Evolutionary conservation across 345 rosid genomes (phyloP).

Genomic region (Aethionema arabicum): DNA sequence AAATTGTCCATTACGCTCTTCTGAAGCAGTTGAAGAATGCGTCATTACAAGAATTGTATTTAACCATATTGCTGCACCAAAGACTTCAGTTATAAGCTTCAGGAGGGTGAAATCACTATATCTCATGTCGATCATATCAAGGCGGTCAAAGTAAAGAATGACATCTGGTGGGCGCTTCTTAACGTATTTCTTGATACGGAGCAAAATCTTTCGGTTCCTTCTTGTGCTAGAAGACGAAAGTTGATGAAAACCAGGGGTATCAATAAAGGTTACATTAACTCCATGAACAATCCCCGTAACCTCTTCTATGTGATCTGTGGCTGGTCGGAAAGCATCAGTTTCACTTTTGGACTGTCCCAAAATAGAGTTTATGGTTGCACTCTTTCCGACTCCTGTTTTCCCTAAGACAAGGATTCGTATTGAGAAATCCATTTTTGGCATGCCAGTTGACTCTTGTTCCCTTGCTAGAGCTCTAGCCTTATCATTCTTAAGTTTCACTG

Average conservation of each 20-base stretch:
- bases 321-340: slow-evolving; percentile 80
- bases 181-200: slow-evolving; percentile 61
- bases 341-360: slow-evolving; percentile 62
- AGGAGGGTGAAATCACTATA: slow-evolving; percentile 71
- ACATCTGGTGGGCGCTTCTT: slow-evolving; percentile 79
- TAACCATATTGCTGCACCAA: slow-evolving; percentile 82
- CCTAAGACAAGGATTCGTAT: slow-evolving; percentile 78
- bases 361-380: slow-evolving; percentile 91
- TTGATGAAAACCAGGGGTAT: slow-evolving; percentile 85
- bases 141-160: slow-evolving; percentile 78
- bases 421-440: slow-evolving; percentile 65
- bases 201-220: slow-evolving; percentile 73
- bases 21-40: slow-evolving; percentile 69
- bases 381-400: slow-evolving; percentile 96
- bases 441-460: slow-evolving; percentile 72
- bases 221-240: slow-evolving; percentile 50
- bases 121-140: slow-evolving; percentile 60
- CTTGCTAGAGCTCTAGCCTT: slow-evolving; percentile 57
- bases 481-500: slow-evolving; percentile 48
- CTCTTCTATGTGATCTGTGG: slow-evolving; percentile 66
- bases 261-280: slow-evolving; percentile 73
- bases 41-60: slow-evolving; percentile 88
- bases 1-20: slow-evolving; percentile 69
- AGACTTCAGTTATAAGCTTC: slow-evolving; percentile 72
- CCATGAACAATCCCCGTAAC: slow-evolving; percentile 65